Percentiles rank a stretch among this genome's conserved stretches.
Conservation (phyloP, 139 green algal genomes). For the Picochlorum sp. region DNA sequence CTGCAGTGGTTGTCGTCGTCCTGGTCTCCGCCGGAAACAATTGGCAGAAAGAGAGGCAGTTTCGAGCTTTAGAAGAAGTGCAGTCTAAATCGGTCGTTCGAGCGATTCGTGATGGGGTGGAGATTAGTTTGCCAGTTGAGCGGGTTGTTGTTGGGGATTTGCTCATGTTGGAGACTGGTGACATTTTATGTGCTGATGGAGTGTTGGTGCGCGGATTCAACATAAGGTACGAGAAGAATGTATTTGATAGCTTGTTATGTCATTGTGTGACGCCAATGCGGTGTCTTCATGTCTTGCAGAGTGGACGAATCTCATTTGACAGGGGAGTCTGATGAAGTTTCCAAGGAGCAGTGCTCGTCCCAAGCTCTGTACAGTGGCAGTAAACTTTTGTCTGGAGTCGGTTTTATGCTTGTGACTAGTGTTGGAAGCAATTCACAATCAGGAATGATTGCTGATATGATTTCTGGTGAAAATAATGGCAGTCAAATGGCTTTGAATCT, state of each 20-base stretch:
- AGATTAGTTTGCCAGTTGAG: slow-evolving; percentile 36
- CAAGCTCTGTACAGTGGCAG: slow-evolving; percentile 46
- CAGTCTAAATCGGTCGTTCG: slow-evolving; percentile 51
- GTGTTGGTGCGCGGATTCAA: slow-evolving; percentile 52
- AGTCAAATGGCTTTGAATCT: neutral
- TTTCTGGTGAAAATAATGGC: neutral
- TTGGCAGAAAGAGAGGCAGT: slow-evolving; percentile 83
- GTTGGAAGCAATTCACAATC: slow-evolving; percentile 66
- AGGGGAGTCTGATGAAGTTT: slow-evolving; percentile 59
- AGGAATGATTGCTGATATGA: slow-evolving; percentile 30
- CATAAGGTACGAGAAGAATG: slow-evolving; percentile 31
- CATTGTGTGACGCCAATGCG: too few relatives aligned
- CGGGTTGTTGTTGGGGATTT: slow-evolving; percentile 74
- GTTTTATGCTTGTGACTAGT: slow-evolving; percentile 65
- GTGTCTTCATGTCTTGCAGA: slow-evolving; percentile 19
- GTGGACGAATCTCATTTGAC: slow-evolving; percentile 76
- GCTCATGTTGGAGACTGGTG: slow-evolving; percentile 65
- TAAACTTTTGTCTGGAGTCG: slow-evolving; percentile 62
- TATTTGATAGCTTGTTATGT: too few relatives aligned
- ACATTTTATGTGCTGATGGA: slow-evolving; percentile 75
- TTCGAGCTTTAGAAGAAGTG: slow-evolving; percentile 63
- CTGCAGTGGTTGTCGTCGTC: slow-evolving; percentile 61
- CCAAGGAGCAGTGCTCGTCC: slow-evolving; percentile 29
- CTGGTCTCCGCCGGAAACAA: slow-evolving; percentile 67
- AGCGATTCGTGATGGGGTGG: slow-evolving; percentile 40